phyloP scores from a whole-genome alignment of 2,329 filamentous ascomycete genomes.

The Myriangium duriaei region DNA sequence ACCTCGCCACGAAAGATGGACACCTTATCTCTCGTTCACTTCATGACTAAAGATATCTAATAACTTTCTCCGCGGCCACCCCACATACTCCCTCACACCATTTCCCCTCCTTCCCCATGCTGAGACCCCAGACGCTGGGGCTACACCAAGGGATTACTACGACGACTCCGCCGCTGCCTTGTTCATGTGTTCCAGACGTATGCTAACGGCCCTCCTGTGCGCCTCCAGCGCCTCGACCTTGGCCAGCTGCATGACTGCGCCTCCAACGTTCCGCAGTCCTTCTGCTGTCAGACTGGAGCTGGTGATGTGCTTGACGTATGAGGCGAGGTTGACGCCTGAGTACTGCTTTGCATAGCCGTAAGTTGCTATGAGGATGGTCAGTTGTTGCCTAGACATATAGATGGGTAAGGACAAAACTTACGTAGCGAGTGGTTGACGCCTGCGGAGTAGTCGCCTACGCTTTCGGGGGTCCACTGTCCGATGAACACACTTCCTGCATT shows the following conservation, averaged over 20 bases:
- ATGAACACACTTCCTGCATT: slow-evolving; percentile 96
- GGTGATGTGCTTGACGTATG: slow-evolving; percentile 96
- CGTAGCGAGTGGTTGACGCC: slow-evolving; percentile 95
- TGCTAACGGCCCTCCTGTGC: slow-evolving; percentile 62
- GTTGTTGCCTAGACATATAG: neutral
- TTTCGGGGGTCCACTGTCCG: slow-evolving; percentile 92
- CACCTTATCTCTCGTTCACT: no score
- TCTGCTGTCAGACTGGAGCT: slow-evolving; percentile 79
- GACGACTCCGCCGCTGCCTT: slow-evolving; percentile 1
- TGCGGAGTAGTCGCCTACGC: slow-evolving; percentile 93
- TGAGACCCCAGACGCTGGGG: no score
- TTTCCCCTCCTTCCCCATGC: no score
- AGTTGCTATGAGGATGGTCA: slow-evolving; percentile 49
- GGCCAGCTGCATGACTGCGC: slow-evolving; percentile 87
- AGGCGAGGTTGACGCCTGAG: slow-evolving; percentile 89
- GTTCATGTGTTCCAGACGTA: slow-evolving; percentile 39
- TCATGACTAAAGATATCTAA: no score
- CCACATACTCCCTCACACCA: no score
- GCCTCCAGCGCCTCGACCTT: slow-evolving; percentile 91
- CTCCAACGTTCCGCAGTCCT: slow-evolving; percentile 72
- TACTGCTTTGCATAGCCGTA: slow-evolving; percentile 99
- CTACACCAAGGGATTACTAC: no score
- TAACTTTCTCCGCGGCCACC: no score
- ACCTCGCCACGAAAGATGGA: no score
- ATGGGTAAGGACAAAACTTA: slow-evolving; percentile 48